These are phyloP conservation scores for Coemansia sp. DNA, from an alignment of 192 early-diverging fungal genomes.

Conservation along the genomic window DNA sequence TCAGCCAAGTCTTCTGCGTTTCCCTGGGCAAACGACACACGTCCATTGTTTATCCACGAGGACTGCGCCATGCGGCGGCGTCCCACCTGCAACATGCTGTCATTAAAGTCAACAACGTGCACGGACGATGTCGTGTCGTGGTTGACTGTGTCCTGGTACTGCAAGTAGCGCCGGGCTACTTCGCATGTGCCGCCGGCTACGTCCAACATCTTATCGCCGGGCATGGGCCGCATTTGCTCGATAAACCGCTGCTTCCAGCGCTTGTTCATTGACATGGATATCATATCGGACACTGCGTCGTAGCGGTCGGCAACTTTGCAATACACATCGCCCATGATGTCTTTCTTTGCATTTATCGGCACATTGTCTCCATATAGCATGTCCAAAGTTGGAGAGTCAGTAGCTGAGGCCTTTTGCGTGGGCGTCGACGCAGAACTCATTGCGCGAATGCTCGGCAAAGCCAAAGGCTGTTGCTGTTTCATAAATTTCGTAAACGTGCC, in stretches of 20 bases:
- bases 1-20: constrained; percentile 79
- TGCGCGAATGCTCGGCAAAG: background rate
- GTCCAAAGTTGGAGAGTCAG: background rate
- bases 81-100: constrained; percentile 87
- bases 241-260: constrained; percentile 92
- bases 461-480: no score
- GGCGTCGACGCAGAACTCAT: constrained; percentile 11
- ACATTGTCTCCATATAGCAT: constrained; percentile 62
- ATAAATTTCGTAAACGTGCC: no score
- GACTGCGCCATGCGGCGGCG: constrained; percentile 61
- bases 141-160: constrained; percentile 70
- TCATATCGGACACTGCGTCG: constrained; percentile 90
- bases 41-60: constrained; percentile 45
- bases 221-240: constrained; percentile 68
- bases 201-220: constrained; percentile 81
- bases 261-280: constrained; percentile 83
- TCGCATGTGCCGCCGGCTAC: constrained; percentile 97
- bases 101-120: constrained; percentile 92
- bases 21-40: constrained; percentile 73
- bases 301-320: constrained; percentile 84
- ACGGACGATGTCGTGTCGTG: constrained; percentile 61
- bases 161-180: constrained; percentile 88
- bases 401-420: background rate
- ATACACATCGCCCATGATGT: constrained; percentile 82
- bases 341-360: constrained; percentile 76